A percentile compares a stretch with the other conserved stretches of the same genome.
Conservation (phyloP, 2,329 filamentous ascomycete species). For the Clarireedia paspali region DNA sequence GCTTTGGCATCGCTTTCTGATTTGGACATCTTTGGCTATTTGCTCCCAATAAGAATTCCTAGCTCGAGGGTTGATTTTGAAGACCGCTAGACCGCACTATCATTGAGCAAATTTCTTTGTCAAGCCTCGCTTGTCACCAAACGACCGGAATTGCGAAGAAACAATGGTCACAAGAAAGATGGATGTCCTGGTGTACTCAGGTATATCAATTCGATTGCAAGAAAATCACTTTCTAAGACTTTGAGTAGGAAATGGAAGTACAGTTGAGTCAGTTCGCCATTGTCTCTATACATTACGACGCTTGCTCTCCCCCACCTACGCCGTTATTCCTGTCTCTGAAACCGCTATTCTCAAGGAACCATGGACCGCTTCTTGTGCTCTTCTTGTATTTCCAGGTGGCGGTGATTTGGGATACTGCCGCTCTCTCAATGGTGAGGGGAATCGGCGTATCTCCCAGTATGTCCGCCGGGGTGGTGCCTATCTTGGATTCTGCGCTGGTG, state of each 20-base stretch:
- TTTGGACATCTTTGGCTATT: constrained; percentile 26
- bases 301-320: constrained; percentile 83
- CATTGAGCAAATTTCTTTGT: neutral
- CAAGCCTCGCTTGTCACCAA: constrained; percentile 19
- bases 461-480: constrained; percentile 80
- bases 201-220: constrained; percentile 37
- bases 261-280: constrained; percentile 81
- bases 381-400: constrained; percentile 87
- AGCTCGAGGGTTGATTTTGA: neutral
- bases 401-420: constrained; percentile 91
- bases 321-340: constrained; percentile 77
- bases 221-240: neutral
- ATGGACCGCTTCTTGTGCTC: constrained; percentile 78
- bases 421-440: constrained; percentile 79
- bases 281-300: constrained; percentile 80
- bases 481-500: constrained; percentile 88
- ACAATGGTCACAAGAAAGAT: constrained; percentile 60
- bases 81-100: neutral
- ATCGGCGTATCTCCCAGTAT: constrained; percentile 74
- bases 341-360: constrained; percentile 80
- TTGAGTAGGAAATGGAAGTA: constrained; percentile 67
- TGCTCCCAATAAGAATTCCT: neutral
- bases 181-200: constrained; percentile 91
- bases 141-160: neutral
- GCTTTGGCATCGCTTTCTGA: constrained; percentile 22